Evolutionary conservation across 2,329 filamentous ascomycete genomes (phyloP).

Genomic region (Juglanconis oblonga): DNA sequence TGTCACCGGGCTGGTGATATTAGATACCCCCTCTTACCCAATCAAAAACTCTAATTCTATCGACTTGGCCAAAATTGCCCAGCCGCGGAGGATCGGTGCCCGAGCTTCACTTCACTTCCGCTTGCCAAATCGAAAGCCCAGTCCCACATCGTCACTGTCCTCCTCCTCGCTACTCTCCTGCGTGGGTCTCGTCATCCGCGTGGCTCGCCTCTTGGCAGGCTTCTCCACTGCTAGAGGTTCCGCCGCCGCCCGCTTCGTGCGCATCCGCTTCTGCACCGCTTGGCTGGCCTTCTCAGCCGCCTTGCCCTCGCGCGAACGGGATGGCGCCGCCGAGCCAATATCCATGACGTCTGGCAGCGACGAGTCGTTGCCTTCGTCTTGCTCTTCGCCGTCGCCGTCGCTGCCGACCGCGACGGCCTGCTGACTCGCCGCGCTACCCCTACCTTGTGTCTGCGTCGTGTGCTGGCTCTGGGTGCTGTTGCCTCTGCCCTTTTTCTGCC

Average conservation of each 20-base stretch:
- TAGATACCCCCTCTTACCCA: background rate
- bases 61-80: background rate
- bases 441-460: background rate
- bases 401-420: constrained; percentile 31
- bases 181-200: constrained; percentile 20
- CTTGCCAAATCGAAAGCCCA: constrained; percentile 55
- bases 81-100: too few relatives aligned
- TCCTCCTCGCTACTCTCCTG: constrained; percentile 30
- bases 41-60: background rate
- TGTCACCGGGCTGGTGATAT: background rate
- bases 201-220: constrained; percentile 31
- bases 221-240: constrained; percentile 32
- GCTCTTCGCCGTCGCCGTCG: constrained; percentile 32
- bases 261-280: constrained; percentile 23
- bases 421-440: constrained; percentile 8
- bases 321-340: constrained; percentile 20
- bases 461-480: constrained; percentile 22
- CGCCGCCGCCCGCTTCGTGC: constrained; percentile 31
- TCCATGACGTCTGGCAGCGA: constrained; percentile 20
- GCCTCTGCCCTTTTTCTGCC: constrained; percentile 26
- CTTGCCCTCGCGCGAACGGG: constrained; percentile 31
- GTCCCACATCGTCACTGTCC: constrained; percentile 39
- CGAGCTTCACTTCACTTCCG: constrained; percentile 32
- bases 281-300: constrained; percentile 27
- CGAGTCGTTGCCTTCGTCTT: constrained; percentile 15